These are phyloP conservation scores for Avicennia marina DNA, from an alignment of 257 asterid genomes.

Conservation along the genomic window DNA sequence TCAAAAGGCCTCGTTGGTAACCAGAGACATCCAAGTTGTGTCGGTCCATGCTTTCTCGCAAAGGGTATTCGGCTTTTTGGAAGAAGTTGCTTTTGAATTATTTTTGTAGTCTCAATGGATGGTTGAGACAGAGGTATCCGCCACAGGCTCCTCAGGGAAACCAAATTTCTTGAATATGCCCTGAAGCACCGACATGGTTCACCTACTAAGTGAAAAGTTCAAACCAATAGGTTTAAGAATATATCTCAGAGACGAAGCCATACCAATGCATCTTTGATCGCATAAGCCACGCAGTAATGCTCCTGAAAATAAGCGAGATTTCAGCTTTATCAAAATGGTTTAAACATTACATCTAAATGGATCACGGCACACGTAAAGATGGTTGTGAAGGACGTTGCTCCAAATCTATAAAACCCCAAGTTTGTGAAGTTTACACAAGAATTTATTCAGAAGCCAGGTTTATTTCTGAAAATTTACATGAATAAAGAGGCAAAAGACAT, in stretches of 20 bases:
- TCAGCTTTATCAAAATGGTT: slow-evolving; percentile 1
- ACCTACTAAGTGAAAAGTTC: slow-evolving; percentile 1
- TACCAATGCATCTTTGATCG: slow-evolving; percentile 84
- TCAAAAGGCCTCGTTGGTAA: neutral
- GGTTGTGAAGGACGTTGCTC: no score
- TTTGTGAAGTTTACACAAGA: no score
- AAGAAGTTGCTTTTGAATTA: slow-evolving; percentile 4
- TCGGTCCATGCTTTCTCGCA: neutral
- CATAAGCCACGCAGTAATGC: slow-evolving; percentile 87
- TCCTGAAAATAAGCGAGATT: slow-evolving; percentile 53
- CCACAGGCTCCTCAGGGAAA: slow-evolving; percentile 47
- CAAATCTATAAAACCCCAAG: no score
- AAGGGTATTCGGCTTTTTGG: neutral
- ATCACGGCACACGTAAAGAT: neutral
- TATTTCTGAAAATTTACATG: no score
- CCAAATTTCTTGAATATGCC: slow-evolving; percentile 66
- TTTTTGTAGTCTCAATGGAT: slow-evolving; percentile 8
- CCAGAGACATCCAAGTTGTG: neutral
- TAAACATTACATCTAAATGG: neutral
- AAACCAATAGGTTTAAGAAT: neutral
- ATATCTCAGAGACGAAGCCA: slow-evolving; percentile 11
- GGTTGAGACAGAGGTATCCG: neutral
- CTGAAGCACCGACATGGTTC: slow-evolving; percentile 33
- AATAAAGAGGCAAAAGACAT: no score
- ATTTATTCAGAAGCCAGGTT: no score